Conservation (phyloP, 23 red algal genomes). For the Cyanidioschyzon merolae region DNA sequence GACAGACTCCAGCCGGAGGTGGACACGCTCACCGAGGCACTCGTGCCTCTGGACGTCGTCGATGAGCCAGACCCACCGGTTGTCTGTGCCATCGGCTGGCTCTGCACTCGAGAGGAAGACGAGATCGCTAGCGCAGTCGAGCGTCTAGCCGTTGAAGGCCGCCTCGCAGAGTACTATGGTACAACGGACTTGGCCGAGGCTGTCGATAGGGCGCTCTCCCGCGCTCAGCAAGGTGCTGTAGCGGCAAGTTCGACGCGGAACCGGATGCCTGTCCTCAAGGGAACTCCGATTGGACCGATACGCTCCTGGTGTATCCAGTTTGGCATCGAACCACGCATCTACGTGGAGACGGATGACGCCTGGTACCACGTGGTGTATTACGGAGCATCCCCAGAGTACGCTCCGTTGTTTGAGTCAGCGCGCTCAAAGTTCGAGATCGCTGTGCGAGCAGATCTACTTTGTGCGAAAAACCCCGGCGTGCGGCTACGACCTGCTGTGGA, state of each 20-base stretch:
- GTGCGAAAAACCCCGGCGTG: neutral
- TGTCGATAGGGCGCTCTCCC: neutral
- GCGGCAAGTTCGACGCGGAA: neutral
- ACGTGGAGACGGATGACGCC: constrained; percentile 10
- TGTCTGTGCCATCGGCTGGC: neutral
- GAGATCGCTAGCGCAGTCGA: neutral
- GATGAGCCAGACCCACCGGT: constrained; percentile 3
- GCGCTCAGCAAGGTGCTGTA: neutral
- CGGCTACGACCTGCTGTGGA: neutral
- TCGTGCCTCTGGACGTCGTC: constrained; percentile 1
- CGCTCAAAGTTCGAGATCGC: constrained; percentile 13
- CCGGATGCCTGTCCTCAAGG: neutral
- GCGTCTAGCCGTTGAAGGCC: neutral
- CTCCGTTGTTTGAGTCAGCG: constrained; percentile 9
- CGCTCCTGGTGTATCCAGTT: constrained; percentile 18
- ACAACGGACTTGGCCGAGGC: neutral
- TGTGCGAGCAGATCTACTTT: neutral
- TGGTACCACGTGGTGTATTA: constrained; percentile 17
- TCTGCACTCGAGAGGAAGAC: neutral
- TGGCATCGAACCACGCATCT: neutral
- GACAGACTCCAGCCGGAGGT: neutral
- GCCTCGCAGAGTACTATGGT: neutral
- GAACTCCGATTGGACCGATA: neutral
- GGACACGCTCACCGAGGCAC: neutral
- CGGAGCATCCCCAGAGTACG: neutral